phyloP scores from a whole-genome alignment of 1,139 yeast species.

The Hemisphaericaspora lyxosophila region DNA sequence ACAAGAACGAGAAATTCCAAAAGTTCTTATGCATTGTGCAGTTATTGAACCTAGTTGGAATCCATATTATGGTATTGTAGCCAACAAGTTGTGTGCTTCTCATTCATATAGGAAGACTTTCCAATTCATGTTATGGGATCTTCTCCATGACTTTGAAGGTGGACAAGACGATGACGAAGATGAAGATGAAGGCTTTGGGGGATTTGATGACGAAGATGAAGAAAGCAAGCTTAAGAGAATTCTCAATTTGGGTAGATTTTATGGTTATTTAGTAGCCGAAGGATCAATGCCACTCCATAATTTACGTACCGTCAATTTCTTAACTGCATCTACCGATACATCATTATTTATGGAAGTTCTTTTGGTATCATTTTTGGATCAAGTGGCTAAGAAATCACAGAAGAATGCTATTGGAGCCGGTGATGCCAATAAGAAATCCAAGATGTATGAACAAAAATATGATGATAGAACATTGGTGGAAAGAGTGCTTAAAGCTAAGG shows the following conservation, averaged over 20 bases:
- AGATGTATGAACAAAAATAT: slow-evolving; percentile 41
- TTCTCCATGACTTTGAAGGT: slow-evolving; percentile 68
- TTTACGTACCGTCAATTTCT: slow-evolving; percentile 70
- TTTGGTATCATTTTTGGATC: slow-evolving; percentile 65
- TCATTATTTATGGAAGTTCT: slow-evolving; percentile 71
- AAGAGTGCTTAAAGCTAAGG: slow-evolving; percentile 59
- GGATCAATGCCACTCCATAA: slow-evolving; percentile 72
- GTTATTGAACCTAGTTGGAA: slow-evolving; percentile 81
- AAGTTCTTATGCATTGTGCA: slow-evolving; percentile 82
- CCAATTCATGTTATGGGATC: slow-evolving; percentile 90
- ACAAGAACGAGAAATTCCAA: slow-evolving; percentile 88
- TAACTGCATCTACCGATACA: slow-evolving; percentile 67
- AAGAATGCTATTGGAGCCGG: slow-evolving; percentile 50
- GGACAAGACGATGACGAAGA: slow-evolving; percentile 34
- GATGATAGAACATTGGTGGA: slow-evolving; percentile 57
- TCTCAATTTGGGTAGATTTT: slow-evolving; percentile 76
- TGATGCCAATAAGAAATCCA: slow-evolving; percentile 28
- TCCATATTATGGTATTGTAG: slow-evolving; percentile 85
- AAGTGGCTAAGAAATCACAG: slow-evolving; percentile 65
- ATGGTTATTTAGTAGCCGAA: slow-evolving; percentile 71
- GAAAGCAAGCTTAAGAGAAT: slow-evolving; percentile 56
- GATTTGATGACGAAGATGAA: slow-evolving; percentile 35
- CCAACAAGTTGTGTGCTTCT: slow-evolving; percentile 68
- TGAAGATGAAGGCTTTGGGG: slow-evolving; percentile 25
- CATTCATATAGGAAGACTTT: slow-evolving; percentile 77